Conservation (phyloP, 371 early-diverging fungal genomes). For the Lichtheimia ornata region DNA sequence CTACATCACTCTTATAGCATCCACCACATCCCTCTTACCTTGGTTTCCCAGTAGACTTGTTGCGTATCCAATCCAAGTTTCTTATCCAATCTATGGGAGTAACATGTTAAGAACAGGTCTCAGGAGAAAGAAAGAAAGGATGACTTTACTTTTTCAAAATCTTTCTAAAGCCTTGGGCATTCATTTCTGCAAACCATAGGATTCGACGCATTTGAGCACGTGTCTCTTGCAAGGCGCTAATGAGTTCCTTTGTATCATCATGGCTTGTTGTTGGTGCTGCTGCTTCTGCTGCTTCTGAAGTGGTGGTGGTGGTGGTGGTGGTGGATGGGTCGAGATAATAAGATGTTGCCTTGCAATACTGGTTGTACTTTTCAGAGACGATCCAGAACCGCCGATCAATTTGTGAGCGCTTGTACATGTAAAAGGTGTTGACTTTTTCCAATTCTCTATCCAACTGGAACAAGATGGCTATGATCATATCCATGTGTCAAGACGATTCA, state of each 20-base stretch:
- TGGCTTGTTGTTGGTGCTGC: constrained; percentile 2
- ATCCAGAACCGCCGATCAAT: constrained; percentile 66
- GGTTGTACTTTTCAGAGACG: constrained; percentile 56
- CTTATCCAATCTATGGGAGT: constrained; percentile 60
- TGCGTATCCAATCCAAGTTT: constrained; percentile 49
- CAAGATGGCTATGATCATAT: constrained; percentile 51
- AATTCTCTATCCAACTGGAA: constrained; percentile 68
- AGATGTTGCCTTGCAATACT: constrained; percentile 16
- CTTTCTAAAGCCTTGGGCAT: constrained; percentile 66
- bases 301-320: not conserved
- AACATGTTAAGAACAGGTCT: constrained; percentile 1
- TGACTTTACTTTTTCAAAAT: constrained; percentile 69
- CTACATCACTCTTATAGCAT: too few species aligned
- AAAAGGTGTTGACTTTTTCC: constrained; percentile 70
- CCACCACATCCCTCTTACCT: constrained; percentile 25
- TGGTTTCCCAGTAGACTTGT: constrained; percentile 55
- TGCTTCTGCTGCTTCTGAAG: not conserved
- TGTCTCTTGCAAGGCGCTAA: constrained; percentile 61
- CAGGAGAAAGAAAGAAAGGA: not conserved
- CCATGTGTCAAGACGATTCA: not conserved
- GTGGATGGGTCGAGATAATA: constrained; percentile 9
- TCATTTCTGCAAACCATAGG: constrained; percentile 68
- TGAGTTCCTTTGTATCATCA: constrained; percentile 55
- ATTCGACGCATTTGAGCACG: constrained; percentile 59
- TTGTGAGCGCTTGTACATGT: constrained; percentile 58